These are phyloP conservation scores for Rhizophora apiculata DNA, from an alignment of 345 rosid species.

Conservation along the genomic window DNA sequence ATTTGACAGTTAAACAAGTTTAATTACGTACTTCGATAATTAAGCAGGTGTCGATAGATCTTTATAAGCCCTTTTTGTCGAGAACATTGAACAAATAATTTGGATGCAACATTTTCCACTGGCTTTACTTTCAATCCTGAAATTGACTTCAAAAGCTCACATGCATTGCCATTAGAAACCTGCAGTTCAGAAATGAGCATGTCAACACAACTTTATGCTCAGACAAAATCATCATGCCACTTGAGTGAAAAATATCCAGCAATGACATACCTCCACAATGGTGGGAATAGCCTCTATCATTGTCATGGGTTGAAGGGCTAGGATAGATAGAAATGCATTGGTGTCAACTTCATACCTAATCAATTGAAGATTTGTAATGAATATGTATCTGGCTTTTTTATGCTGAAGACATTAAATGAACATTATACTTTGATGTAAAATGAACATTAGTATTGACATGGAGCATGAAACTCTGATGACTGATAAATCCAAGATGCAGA, in stretches of 20 bases:
- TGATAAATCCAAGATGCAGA: not conserved
- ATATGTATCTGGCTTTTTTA: constrained; percentile 15
- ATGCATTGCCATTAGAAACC: constrained; percentile 75
- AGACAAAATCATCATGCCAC: constrained; percentile 6
- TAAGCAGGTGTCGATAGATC: constrained; percentile 91
- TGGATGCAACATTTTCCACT: constrained; percentile 83
- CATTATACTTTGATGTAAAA: too few species aligned
- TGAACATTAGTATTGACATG: not conserved
- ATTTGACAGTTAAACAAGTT: not conserved
- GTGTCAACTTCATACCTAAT: constrained; percentile 90
- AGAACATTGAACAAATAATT: constrained; percentile 95
- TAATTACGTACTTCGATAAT: constrained; percentile 67
- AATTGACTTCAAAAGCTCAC: constrained; percentile 83
- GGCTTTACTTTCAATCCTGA: constrained; percentile 87
- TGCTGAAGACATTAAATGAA: too few species aligned
- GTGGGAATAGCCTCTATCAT: constrained; percentile 75
- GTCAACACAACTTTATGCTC: constrained; percentile 11
- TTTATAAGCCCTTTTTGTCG: constrained; percentile 90
- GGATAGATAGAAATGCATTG: constrained; percentile 85
- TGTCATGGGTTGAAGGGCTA: constrained; percentile 86
- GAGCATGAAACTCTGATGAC: not conserved
- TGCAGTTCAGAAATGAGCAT: constrained; percentile 34
- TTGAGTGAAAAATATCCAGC: not conserved
- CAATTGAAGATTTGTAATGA: constrained; percentile 27
- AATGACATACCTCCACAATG: constrained; percentile 76